Percentiles rank a stretch among this genome's conserved stretches.
Conservation (phyloP, 2,329 filamentous ascomycete species). For the Aspergillus sp. region DNA sequence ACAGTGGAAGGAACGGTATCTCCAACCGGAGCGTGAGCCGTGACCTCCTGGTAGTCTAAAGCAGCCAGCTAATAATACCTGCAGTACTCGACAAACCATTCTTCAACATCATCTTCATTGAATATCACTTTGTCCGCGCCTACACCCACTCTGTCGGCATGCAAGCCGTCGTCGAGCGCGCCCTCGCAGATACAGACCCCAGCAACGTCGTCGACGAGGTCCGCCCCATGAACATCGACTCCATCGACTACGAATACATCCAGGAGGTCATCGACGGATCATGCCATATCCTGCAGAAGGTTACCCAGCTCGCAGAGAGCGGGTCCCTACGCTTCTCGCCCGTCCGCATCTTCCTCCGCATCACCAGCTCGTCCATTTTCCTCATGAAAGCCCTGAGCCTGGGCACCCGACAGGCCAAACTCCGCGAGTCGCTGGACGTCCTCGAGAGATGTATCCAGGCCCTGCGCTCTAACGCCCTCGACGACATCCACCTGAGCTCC, state of each 20-base stretch:
- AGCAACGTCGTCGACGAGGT: constrained; percentile 25
- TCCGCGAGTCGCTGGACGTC: constrained; percentile 40
- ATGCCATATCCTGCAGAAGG: constrained; percentile 43
- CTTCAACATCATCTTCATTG: constrained; percentile 44
- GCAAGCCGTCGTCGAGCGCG: constrained; percentile 49
- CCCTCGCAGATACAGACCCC: constrained; percentile 28
- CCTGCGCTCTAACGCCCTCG: constrained; percentile 39
- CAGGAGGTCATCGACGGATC: constrained; percentile 48
- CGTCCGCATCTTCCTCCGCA: constrained; percentile 45
- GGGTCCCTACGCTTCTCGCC: constrained; percentile 43
- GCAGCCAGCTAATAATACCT: neutral
- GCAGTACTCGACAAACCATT: constrained; percentile 25
- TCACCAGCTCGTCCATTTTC: constrained; percentile 48
- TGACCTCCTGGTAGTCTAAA: neutral
- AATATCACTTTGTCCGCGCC: constrained; percentile 41
- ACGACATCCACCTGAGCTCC: constrained; percentile 45
- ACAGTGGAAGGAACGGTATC: constrained; percentile 30
- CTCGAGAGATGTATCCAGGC: constrained; percentile 41
- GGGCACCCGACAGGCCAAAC: constrained; percentile 40
- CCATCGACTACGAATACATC: constrained; percentile 46
- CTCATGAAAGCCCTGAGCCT: constrained; percentile 44
- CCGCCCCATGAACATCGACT: constrained; percentile 37
- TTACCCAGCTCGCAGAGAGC: constrained; percentile 39
- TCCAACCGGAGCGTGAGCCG: constrained; percentile 19
- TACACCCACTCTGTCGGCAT: constrained; percentile 42